Conservation (phyloP, 2,329 filamentous ascomycete genomes). For the Nemania serpens region DNA sequence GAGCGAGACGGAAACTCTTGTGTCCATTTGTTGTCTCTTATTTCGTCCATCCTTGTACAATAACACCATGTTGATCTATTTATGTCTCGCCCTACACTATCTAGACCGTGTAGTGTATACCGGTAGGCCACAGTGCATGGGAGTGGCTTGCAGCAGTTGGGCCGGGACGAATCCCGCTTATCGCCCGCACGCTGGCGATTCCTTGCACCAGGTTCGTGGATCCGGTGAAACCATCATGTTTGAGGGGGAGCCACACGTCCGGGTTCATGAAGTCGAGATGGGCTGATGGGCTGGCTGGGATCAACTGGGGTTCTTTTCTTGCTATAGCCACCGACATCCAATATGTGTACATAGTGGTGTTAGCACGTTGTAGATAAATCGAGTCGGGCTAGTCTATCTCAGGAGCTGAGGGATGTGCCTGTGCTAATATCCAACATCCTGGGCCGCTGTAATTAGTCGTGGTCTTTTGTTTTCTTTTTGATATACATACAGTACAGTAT, state of each 20-base stretch:
- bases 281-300: background rate
- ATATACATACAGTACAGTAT: too few relatives aligned
- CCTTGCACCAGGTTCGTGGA: constrained; percentile 30
- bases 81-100: background rate
- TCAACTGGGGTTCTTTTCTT: background rate
- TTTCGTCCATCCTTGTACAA: background rate
- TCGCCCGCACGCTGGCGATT: constrained; percentile 23
- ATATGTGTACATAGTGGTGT: too few relatives aligned
- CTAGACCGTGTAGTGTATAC: background rate
- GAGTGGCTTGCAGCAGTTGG: constrained; percentile 29
- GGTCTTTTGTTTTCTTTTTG: too few relatives aligned
- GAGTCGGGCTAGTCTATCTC: background rate
- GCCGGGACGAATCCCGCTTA: constrained; percentile 23
- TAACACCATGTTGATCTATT: background rate
- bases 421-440: background rate
- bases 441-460: too few relatives aligned
- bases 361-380: too few relatives aligned
- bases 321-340: background rate
- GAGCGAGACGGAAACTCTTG: constrained; percentile 4
- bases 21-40: too few relatives aligned
- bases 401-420: background rate
- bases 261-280: constrained; percentile 23
- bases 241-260: constrained; percentile 24
- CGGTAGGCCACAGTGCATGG: constrained; percentile 22
- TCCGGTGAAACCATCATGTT: constrained; percentile 23